These are phyloP conservation scores for Yamadazyma philogaea DNA, from an alignment of 805 yeast species.

Conservation along the genomic window DNA sequence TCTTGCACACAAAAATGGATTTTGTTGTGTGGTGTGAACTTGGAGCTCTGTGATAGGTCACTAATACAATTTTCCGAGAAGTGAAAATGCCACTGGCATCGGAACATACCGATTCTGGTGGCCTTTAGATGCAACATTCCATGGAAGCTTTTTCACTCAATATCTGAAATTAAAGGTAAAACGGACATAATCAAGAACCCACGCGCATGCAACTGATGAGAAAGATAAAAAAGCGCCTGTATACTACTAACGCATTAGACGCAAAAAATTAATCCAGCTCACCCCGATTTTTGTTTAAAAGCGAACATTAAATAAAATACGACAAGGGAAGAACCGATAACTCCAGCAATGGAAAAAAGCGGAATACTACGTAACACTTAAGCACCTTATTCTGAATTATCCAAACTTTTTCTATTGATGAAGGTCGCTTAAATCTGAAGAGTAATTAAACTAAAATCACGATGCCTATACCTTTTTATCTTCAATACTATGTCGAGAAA, in stretches of 20 bases:
- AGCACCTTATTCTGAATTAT: not conserved
- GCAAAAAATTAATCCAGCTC: not conserved
- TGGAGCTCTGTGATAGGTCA: too few relatives aligned
- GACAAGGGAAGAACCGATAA: slow-evolving; percentile 1
- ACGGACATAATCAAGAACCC: not conserved
- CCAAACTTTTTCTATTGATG: not conserved
- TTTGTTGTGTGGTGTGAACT: too few relatives aligned
- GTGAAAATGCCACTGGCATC: too few relatives aligned
- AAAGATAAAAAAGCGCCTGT: slow-evolving; percentile 7
- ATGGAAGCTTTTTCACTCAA: too few relatives aligned
- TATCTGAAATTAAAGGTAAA: too few relatives aligned
- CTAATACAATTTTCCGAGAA: too few relatives aligned
- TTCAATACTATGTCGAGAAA: slow-evolving; percentile 39
- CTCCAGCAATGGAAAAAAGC: not conserved
- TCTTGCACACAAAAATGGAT: too few relatives aligned
- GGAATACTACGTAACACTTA: not conserved
- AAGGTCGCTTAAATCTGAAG: too few relatives aligned
- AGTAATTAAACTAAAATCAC: not conserved
- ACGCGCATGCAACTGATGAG: slow-evolving; percentile 3
- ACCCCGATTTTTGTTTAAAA: not conserved
- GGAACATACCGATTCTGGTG: too few relatives aligned
- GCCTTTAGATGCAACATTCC: too few relatives aligned
- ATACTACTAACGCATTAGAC: slow-evolving; percentile 1
- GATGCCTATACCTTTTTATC: slow-evolving; percentile 28
- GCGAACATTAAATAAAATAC: not conserved